These are phyloP conservation scores for Dactylellina haptotyla DNA, from an alignment of 2,329 filamentous ascomycete species.

Conservation along the genomic window DNA sequence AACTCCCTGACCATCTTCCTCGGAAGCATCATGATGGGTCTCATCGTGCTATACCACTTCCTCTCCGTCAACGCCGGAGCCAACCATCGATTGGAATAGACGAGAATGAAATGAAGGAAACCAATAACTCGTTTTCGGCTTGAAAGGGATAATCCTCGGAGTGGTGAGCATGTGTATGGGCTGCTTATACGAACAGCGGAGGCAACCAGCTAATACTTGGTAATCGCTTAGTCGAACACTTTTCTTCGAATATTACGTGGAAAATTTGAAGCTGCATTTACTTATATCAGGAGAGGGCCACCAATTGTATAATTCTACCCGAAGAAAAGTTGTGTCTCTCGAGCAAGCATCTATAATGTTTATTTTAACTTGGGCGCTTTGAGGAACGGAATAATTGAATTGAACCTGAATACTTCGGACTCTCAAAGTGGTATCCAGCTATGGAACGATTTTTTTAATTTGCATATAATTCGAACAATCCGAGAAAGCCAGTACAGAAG, in stretches of 20 bases:
- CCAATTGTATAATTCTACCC: not conserved
- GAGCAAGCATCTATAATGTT: not conserved
- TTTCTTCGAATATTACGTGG: not conserved
- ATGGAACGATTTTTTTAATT: not conserved
- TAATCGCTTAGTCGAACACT: too few relatives aligned
- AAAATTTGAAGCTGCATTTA: not conserved
- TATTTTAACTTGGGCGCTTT: not conserved
- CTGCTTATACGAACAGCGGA: not conserved
- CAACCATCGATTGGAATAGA: constrained; percentile 59
- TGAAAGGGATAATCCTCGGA: not conserved
- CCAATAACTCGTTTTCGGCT: not conserved
- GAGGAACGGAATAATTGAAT: not conserved
- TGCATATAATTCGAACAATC: too few relatives aligned
- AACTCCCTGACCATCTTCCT: constrained; percentile 94
- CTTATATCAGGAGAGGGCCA: not conserved
- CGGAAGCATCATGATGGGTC: constrained; percentile 85
- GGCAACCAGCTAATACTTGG: too few relatives aligned
- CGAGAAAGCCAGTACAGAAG: too few relatives aligned
- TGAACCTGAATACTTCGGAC: too few relatives aligned
- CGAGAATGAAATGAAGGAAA: not conserved
- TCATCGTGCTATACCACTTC: constrained; percentile 96
- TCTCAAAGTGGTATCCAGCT: not conserved
- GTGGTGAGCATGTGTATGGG: not conserved
- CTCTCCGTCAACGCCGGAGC: constrained; percentile 89
- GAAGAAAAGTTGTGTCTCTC: not conserved